Evolutionary conservation across 192 early-diverging fungal genomes (phyloP).

Genomic region (Rhizophagus prolifer): DNA sequence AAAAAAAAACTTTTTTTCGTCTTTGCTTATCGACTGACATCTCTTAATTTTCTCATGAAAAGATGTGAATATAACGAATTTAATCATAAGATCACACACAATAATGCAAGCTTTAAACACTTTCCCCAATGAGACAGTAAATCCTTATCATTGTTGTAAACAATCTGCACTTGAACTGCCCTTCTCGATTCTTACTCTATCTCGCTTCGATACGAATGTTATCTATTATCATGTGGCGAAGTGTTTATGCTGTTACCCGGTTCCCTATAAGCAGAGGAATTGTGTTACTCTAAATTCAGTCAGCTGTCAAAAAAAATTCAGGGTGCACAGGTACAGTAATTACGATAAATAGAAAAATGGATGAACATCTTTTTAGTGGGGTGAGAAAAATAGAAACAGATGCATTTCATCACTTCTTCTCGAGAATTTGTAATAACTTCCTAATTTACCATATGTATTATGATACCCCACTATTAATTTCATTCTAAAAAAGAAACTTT

Average conservation of each 20-base stretch:
- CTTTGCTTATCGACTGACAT: not conserved
- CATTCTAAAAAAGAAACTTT: too few relatives aligned
- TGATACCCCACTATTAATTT: too few relatives aligned
- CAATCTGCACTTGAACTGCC: not conserved
- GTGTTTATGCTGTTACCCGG: not conserved
- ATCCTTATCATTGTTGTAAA: not conserved
- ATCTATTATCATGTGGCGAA: not conserved
- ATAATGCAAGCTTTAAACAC: not conserved
- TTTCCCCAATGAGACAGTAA: not conserved
- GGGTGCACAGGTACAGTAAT: not conserved
- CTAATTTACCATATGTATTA: too few relatives aligned
- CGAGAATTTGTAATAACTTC: too few relatives aligned
- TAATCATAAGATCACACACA: not conserved
- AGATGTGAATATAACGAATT: not conserved
- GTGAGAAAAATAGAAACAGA: too few relatives aligned
- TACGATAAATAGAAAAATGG: not conserved
- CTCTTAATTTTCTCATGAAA: not conserved
- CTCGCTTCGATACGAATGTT: not conserved
- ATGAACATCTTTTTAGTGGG: not conserved
- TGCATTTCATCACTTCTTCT: too few relatives aligned
- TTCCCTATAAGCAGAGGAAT: not conserved
- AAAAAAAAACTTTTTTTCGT: not conserved
- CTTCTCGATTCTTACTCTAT: not conserved
- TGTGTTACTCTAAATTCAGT: not conserved
- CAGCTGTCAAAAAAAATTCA: not conserved